Conservation (phyloP, 441 rosid genomes). For the Brassica balearica region DNA sequence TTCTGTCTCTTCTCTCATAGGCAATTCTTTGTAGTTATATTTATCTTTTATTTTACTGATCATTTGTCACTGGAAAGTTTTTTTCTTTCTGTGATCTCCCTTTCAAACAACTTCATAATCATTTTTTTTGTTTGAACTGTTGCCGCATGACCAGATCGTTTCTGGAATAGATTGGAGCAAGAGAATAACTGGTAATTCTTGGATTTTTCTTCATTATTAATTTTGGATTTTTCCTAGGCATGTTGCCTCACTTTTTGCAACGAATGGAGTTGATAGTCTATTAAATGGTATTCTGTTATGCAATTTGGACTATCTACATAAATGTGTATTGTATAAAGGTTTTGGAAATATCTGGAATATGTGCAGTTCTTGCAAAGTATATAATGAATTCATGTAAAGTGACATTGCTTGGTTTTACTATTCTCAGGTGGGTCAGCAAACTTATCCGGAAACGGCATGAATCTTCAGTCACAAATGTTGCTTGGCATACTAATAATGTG, state of each 20-base stretch:
- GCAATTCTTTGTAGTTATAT: no score
- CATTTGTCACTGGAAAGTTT: no score
- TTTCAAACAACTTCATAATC: neutral
- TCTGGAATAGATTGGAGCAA: conserved; percentile 98
- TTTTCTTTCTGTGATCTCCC: neutral
- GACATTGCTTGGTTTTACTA: conserved; percentile 33
- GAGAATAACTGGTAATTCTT: conserved; percentile 88
- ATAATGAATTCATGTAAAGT: conserved; percentile 10
- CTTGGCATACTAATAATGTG: conserved; percentile 98
- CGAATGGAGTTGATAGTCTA: neutral
- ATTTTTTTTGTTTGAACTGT: conserved; percentile 38
- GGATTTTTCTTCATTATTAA: neutral
- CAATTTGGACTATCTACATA: neutral
- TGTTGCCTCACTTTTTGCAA: conserved; percentile 45
- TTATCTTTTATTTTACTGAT: no score
- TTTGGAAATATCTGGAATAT: conserved; percentile 9
- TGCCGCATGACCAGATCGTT: conserved; percentile 96
- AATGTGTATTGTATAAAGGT: conserved; percentile 9
- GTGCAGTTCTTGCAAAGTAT: conserved; percentile 50
- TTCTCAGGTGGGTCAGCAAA: conserved; percentile 97
- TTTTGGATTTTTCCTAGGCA: conserved; percentile 18
- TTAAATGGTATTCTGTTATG: neutral
- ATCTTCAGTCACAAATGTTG: conserved; percentile 92
- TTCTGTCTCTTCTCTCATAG: neutral
- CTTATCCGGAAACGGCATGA: conserved; percentile 87